Evolutionary conservation across 1,284 basidiomycete species (phyloP).

Genomic region (Boletus semigastroideus): DNA sequence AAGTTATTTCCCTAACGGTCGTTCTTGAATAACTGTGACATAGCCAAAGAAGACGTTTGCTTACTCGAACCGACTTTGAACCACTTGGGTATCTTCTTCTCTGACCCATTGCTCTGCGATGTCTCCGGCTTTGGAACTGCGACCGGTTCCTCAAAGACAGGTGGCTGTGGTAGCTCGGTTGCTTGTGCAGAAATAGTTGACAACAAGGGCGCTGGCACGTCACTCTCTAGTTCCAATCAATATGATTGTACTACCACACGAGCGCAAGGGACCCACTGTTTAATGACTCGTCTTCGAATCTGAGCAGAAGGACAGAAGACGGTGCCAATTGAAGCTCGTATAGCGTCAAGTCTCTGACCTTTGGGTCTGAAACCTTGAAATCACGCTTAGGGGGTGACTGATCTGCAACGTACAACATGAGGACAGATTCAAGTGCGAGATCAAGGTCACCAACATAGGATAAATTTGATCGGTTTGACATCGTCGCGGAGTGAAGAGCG

Average conservation of each 20-base stretch:
- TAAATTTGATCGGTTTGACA: conserved; percentile 72
- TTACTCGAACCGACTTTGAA: conserved; percentile 57
- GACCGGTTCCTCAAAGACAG: conserved; percentile 30
- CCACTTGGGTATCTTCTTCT: conserved; percentile 73
- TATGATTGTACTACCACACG: neutral
- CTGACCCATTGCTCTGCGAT: conserved; percentile 18
- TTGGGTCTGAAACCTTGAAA: conserved; percentile 72
- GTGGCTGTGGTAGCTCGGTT: conserved; percentile 60
- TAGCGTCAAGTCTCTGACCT: conserved; percentile 65
- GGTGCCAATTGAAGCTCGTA: conserved; percentile 76
- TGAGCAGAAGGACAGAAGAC: conserved; percentile 72
- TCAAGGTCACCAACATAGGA: conserved; percentile 61
- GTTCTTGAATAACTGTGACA: conserved; percentile 7
- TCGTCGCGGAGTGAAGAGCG: conserved; percentile 70
- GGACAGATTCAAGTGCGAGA: neutral
- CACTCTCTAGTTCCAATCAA: conserved; percentile 37
- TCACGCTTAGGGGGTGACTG: conserved; percentile 81
- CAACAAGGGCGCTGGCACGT: conserved; percentile 65
- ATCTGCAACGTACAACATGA: conserved; percentile 43
- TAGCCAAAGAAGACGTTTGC: conserved; percentile 23
- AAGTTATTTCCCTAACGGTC: conserved; percentile 25
- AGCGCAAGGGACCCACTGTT: conserved; percentile 52
- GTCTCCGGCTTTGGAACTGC: conserved; percentile 18
- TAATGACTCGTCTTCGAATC: conserved; percentile 69
- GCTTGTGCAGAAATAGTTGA: conserved; percentile 54